phyloP scores from a whole-genome alignment of 2,329 filamentous ascomycete genomes.

The Talaromyces marneffei region DNA sequence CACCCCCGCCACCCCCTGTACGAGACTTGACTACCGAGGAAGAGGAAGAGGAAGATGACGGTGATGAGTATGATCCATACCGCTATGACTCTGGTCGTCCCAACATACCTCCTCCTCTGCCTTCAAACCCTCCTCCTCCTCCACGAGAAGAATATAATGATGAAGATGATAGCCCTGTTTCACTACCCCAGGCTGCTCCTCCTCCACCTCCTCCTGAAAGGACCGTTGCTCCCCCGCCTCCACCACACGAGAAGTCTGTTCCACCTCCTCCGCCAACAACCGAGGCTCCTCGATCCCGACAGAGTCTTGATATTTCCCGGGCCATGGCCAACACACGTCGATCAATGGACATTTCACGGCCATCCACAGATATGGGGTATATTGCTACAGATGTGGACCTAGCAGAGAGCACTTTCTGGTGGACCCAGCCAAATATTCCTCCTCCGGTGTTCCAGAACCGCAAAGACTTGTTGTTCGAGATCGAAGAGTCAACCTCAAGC shows the following conservation, averaged over 20 bases:
- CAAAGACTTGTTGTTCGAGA: slow-evolving; percentile 75
- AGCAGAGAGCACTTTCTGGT: slow-evolving; percentile 70
- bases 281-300: slow-evolving; percentile 43
- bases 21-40: slow-evolving; percentile 39
- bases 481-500: slow-evolving; percentile 67
- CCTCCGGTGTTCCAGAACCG: slow-evolving; percentile 78
- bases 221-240: slow-evolving; percentile 13
- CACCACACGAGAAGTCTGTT: slow-evolving; percentile 34
- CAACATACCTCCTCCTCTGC: slow-evolving; percentile 24
- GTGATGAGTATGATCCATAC: slow-evolving; percentile 47
- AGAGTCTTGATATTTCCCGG: slow-evolving; percentile 61
- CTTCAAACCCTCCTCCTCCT: slow-evolving; percentile 18
- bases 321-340: slow-evolving; percentile 45
- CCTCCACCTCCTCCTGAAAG: slow-evolving; percentile 19
- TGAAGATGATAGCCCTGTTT: slow-evolving; percentile 38
- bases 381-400: slow-evolving; percentile 87
- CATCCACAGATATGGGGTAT: slow-evolving; percentile 70
- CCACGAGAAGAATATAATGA: slow-evolving; percentile 39
- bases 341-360: slow-evolving; percentile 71
- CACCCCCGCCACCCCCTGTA: slow-evolving; percentile 53
- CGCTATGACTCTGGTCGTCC: slow-evolving; percentile 43
- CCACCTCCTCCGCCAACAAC: slow-evolving; percentile 34
- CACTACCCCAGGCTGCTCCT: slow-evolving; percentile 27
- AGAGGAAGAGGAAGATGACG: slow-evolving; percentile 43
- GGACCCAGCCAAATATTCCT: slow-evolving; percentile 71